These are phyloP conservation scores for Aspergillus terreus DNA, from an alignment of 2,329 filamentous ascomycete genomes.

Conservation along the genomic window DNA sequence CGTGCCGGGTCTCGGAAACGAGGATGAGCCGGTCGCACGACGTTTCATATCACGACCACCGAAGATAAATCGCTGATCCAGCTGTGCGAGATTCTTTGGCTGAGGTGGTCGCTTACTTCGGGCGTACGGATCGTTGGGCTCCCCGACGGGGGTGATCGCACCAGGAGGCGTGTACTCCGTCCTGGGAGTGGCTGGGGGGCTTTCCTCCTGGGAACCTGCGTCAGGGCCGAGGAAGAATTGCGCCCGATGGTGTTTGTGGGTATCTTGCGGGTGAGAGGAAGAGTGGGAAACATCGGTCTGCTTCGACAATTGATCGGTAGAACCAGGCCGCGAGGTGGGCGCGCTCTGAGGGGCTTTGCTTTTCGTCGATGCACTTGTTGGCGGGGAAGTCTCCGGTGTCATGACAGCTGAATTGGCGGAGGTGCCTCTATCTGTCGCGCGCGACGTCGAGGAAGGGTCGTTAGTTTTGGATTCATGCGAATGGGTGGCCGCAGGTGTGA, in stretches of 20 bases:
- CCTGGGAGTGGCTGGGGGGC: constrained; percentile 58
- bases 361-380: constrained; percentile 33
- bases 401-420: constrained; percentile 36
- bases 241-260: constrained; percentile 46
- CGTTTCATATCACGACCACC: constrained; percentile 66
- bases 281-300: constrained; percentile 44
- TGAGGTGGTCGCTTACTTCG: constrained; percentile 73
- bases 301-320: constrained; percentile 39
- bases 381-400: constrained; percentile 54
- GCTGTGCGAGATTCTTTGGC: constrained; percentile 58
- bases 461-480: constrained; percentile 50
- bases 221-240: constrained; percentile 58
- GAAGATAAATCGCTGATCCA: constrained; percentile 84
- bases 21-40: constrained; percentile 55
- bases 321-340: constrained; percentile 38
- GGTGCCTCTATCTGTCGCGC: constrained; percentile 31
- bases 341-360: constrained; percentile 29
- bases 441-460: constrained; percentile 28
- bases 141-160: constrained; percentile 74
- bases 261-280: constrained; percentile 40
- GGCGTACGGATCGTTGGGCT: constrained; percentile 82
- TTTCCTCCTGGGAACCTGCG: constrained; percentile 54
- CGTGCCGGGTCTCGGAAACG: constrained; percentile 39
- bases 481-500: constrained; percentile 78
- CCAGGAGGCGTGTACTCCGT: constrained; percentile 58